Percentiles rank a stretch among this genome's conserved stretches.
These are phyloP conservation scores for Globisporangium emineosum DNA, from an alignment of 352 stramenopile species.

Conservation along the genomic window DNA sequence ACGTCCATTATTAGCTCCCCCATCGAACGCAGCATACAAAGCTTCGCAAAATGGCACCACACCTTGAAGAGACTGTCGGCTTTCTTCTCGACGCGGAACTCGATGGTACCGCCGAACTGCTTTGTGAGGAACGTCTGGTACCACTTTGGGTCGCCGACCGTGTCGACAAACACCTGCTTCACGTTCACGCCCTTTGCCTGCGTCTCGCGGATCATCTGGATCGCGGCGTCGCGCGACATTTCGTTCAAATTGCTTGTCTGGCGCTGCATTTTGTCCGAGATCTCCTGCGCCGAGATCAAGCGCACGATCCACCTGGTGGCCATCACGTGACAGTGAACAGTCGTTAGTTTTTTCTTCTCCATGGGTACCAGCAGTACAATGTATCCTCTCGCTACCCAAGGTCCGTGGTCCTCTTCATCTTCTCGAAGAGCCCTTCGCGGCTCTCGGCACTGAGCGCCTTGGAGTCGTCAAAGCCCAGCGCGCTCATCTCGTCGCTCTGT, in stretches of 20 bases:
- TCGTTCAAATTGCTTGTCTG: constrained; percentile 91
- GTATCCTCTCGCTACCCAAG: constrained; percentile 59
- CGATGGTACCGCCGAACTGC: constrained; percentile 84
- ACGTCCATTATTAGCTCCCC: background rate
- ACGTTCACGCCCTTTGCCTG: constrained; percentile 84
- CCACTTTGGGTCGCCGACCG: constrained; percentile 88
- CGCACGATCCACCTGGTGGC: constrained; percentile 83
- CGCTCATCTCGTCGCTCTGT: constrained; percentile 72
- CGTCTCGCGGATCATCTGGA: constrained; percentile 91
- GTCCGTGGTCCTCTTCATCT: constrained; percentile 71
- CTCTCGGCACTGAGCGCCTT: constrained; percentile 90
- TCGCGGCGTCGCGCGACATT: constrained; percentile 92
- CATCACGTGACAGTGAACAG: background rate
- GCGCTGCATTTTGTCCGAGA: constrained; percentile 94
- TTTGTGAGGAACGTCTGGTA: constrained; percentile 93
- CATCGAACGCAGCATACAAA: background rate
- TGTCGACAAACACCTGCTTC: constrained; percentile 93
- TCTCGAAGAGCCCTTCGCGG: constrained; percentile 84
- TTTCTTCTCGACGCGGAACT: constrained; percentile 96
- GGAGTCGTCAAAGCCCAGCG: constrained; percentile 93
- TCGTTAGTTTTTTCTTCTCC: background rate
- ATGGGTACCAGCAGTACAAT: too few relatives aligned
- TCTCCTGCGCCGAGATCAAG: constrained; percentile 90
- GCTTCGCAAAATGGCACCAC: background rate
- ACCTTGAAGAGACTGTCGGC: constrained; percentile 95